Conservation (phyloP, 2,329 filamentous ascomycete genomes). For the Ceratocystis variospora region DNA sequence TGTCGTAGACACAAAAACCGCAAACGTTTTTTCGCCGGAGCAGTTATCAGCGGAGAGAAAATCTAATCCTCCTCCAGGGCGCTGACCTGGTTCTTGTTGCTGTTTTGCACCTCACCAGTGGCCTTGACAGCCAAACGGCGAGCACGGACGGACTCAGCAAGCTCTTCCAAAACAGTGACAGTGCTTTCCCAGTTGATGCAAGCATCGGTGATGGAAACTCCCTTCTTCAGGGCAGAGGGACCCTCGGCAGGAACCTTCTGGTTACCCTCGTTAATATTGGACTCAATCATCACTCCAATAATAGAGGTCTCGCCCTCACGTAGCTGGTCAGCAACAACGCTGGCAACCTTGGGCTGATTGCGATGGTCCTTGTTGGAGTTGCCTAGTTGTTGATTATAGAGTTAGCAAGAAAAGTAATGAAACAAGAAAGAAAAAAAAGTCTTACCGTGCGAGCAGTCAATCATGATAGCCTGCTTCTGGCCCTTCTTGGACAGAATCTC, state of each 20-base stretch:
- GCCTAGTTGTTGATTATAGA: constrained; percentile 26
- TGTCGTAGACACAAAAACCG: not conserved
- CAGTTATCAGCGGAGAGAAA: not conserved
- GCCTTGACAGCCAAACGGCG: constrained; percentile 43
- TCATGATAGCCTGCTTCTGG: constrained; percentile 82
- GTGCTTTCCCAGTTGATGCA: constrained; percentile 91
- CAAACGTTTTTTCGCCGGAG: not conserved
- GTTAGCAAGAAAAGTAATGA: not conserved
- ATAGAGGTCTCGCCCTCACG: constrained; percentile 76
- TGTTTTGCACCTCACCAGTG: constrained; percentile 24
- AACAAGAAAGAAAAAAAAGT: constrained; percentile 12
- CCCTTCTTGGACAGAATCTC: constrained; percentile 69
- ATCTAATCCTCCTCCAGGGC: constrained; percentile 38
- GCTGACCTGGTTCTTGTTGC: constrained; percentile 30
- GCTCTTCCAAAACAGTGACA: constrained; percentile 64
- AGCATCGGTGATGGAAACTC: constrained; percentile 88
- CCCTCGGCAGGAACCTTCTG: constrained; percentile 81
- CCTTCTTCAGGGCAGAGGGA: constrained; percentile 63
- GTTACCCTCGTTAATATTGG: constrained; percentile 83
- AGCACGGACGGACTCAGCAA: constrained; percentile 69
- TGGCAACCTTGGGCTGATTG: constrained; percentile 90
- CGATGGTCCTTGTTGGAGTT: constrained; percentile 97
- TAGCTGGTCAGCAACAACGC: constrained; percentile 69
- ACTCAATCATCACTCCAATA: constrained; percentile 97
- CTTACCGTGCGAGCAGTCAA: constrained; percentile 92